A percentile compares a stretch with the other conserved stretches of the same genome.
Conservation (phyloP, 73 alveolate genomes). For the Urostyla sp. region DNA sequence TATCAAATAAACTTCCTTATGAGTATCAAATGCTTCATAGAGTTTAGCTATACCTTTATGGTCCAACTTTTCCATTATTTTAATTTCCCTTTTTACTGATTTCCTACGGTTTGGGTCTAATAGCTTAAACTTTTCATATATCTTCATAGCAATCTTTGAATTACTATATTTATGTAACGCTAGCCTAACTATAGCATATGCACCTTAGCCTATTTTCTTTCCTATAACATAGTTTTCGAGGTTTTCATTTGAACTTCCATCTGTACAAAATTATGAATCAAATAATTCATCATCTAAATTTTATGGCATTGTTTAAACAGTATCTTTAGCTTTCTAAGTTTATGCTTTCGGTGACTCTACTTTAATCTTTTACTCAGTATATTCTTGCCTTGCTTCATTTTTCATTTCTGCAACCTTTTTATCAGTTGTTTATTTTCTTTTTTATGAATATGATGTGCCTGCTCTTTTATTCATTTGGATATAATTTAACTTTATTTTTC, state of each 20-base stretch:
- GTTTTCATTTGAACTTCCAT: constrained; percentile 24
- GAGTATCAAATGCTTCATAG: constrained; percentile 72
- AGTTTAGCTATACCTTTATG: constrained; percentile 66
- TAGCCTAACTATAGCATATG: constrained; percentile 83
- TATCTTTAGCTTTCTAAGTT: not conserved
- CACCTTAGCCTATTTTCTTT: constrained; percentile 78
- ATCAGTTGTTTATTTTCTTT: too few relatives aligned
- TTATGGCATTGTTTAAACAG: not conserved
- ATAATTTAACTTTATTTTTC: constrained; percentile 20
- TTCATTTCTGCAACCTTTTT: constrained; percentile 11
- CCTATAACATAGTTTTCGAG: constrained; percentile 72
- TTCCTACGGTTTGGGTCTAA: constrained; percentile 73
- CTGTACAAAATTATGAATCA: constrained; percentile 32
- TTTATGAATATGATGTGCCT: constrained; percentile 12
- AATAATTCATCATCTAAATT: not conserved
- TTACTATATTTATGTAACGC: constrained; percentile 70
- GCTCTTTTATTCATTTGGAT: constrained; percentile 24
- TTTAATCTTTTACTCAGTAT: not conserved
- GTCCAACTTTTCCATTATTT: constrained; percentile 62
- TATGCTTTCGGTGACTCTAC: not conserved
- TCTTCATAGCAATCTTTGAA: constrained; percentile 75
- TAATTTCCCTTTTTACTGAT: constrained; percentile 71
- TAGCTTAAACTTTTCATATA: constrained; percentile 74
- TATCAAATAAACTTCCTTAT: constrained; percentile 54
- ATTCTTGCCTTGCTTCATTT: constrained; percentile 32